Evolutionary conservation across 1,139 yeast species (phyloP), one percentile per base, ranked within the genome.

Genomic region (Groenewaldozyma sp.): DNA sequence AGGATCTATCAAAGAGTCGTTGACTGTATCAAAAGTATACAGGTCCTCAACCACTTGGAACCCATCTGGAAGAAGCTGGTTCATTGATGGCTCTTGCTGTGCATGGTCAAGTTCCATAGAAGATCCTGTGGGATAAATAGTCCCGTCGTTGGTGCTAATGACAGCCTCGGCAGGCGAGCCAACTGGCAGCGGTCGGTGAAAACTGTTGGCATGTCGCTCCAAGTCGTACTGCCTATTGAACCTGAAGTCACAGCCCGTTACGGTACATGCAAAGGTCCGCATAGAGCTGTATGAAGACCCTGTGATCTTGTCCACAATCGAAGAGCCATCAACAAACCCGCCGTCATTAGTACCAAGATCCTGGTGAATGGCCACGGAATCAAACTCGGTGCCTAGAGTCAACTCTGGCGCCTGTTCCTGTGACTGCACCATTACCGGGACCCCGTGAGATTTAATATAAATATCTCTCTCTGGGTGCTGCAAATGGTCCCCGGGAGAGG

Each of bases 141-240:
- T n/a, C n/a, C n/a, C n/a, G n/a, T n/a, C n/a, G n/a, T n/a, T n/a
- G n/a, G n/a, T n/a, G n/a, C n/a, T n/a, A n/a, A n/a, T n/a, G n/a
- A n/a, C n/a, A n/a, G n/a, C n/a, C n/a, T n/a, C n/a, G n/a, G n/a
- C n/a, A n/a, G n/a, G n/a, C n/a, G n/a, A n/a, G n/a, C n/a, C n/a
- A n/a, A n/a, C n/a, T n/a, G n/a, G n/a, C n/a, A n/a, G n/a, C n/a
- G n/a, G n/a, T n/a, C n/a, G n/a, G 37, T 59, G 64, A 17, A 42
- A 41, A 4, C 59, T 48, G 10, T 49, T 50, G 22, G 62, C 38
- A 39, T 67, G 72, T 5, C 72, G 57, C 21, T 51, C 49, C 40
- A 65, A 44, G 44, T 67, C 72, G 44, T 66, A 66, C 38, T 59
- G 49, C 20, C 71, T 49, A 18, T 50, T 50, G 48, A 65, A 67